phyloP scores from a whole-genome alignment of 73 alveolate species.

The Paramecium bursaria region DNA sequence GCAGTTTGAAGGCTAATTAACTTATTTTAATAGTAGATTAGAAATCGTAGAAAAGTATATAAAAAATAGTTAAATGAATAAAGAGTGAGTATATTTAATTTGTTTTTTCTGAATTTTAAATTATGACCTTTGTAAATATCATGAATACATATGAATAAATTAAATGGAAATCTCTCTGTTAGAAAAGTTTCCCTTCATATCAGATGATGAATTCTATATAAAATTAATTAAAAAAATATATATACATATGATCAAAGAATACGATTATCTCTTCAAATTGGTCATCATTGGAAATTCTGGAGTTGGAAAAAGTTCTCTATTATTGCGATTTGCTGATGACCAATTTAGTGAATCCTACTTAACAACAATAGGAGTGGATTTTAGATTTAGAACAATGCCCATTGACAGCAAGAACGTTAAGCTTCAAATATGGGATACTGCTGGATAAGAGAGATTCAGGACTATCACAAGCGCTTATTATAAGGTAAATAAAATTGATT shows the following conservation, averaged over 20 bases:
- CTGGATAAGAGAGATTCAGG: slow-evolving; percentile 96
- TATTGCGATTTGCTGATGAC: slow-evolving; percentile 90
- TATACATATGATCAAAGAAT: slow-evolving; percentile 66
- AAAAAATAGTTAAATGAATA: no score
- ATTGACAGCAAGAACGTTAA: slow-evolving; percentile 73
- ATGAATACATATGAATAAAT: no score
- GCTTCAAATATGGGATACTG: slow-evolving; percentile 98
- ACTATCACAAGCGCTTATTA: slow-evolving; percentile 81
- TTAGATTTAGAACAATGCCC: slow-evolving; percentile 72
- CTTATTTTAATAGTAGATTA: no score
- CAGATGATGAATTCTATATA: no score
- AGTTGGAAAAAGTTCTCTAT: slow-evolving; percentile 86
- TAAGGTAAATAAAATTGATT: slow-evolving; percentile 12
- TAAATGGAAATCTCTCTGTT: no score
- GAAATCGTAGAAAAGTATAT: no score
- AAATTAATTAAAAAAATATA: no score
- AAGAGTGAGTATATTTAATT: no score
- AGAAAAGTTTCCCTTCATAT: no score
- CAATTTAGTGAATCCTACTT: slow-evolving; percentile 85
- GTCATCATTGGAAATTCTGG: slow-evolving; percentile 90
- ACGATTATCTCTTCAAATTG: slow-evolving; percentile 86
- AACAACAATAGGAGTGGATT: slow-evolving; percentile 93
- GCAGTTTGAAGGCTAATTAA: no score
- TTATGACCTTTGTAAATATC: no score
- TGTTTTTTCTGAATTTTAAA: no score